Evolutionary conservation across 257 asterid genomes (phyloP), one percentile per base, ranked within the genome.

Genomic region (Solanum rostratum): DNA sequence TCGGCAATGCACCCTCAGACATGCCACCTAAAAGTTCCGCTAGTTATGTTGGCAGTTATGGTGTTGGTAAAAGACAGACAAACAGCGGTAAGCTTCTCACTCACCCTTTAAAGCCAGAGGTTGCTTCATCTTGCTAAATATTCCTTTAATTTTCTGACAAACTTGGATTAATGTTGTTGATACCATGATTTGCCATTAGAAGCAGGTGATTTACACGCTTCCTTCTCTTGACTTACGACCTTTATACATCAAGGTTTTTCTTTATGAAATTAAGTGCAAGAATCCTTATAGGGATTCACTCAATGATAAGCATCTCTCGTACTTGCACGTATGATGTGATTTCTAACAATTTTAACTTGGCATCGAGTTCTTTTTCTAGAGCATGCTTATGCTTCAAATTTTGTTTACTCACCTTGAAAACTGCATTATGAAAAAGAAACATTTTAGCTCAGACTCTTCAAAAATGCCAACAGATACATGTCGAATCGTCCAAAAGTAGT

Each of bases 31-130:
- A 86, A 82, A 74, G 45, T 78, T 83, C 88, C 24, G 60, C 88
- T 68, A 85, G 86, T 86, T 74, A 63, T 86, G 81, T 83, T 60
- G 69, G 86, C 63, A 74, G 86, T 82, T 76, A 83, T 86, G 85
- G 85, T 71, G 83, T 62, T 82, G 84, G 63, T 53, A 86, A 62
- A 80, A 74, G 86, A 86, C 86, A 86, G 63, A 60, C 60, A 66
- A 76, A 46, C 69, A 62, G 43, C 68, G 88, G 88, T 86, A 82
- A 81, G 79, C 85, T 85, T 74, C 76, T 80, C 41, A 24, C 27
- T 80, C 22, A 66, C 53, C 80, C 71, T 66, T 37, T 80, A 16
- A 33, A 65, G 71, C 65, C 43, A 60, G 57, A 12, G 63, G 37
- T 53, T 53, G 68, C 45, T 53, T 22, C 11, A 49, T 69, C 22